These are phyloP conservation scores for Castanopsis chinensis DNA, from an alignment of 306 rosid genomes.

Conservation along the genomic window DNA sequence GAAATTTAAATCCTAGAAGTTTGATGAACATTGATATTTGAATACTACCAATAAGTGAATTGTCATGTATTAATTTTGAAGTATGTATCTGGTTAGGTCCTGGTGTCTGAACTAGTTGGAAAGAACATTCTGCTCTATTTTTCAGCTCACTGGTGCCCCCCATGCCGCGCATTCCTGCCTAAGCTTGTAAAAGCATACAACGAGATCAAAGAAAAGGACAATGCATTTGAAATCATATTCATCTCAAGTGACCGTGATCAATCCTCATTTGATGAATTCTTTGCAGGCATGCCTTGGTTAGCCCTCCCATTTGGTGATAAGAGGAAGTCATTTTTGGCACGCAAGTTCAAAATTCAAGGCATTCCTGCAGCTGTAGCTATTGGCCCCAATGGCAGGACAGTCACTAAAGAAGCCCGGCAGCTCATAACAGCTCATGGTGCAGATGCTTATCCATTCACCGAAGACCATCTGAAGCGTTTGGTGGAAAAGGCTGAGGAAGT, in stretches of 20 bases:
- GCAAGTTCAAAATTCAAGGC: slow-evolving; percentile 38
- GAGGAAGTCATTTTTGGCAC: slow-evolving; percentile 27
- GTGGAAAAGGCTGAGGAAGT: slow-evolving; percentile 24
- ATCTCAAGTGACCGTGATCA: slow-evolving; percentile 42
- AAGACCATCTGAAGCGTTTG: slow-evolving; percentile 32
- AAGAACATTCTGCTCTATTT: slow-evolving; percentile 40
- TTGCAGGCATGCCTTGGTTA: slow-evolving; percentile 45
- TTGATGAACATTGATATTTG: not conserved
- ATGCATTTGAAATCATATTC: slow-evolving; percentile 37
- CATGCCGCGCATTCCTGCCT: slow-evolving; percentile 44
- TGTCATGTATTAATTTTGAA: not conserved
- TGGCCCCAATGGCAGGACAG: slow-evolving; percentile 28
- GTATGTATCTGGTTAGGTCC: slow-evolving; percentile 21
- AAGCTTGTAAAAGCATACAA: slow-evolving; percentile 34
- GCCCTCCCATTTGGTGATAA: slow-evolving; percentile 48
- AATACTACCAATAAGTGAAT: not conserved
- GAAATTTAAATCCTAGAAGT: not conserved
- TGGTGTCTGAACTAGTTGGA: slow-evolving; percentile 39
- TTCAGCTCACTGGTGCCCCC: slow-evolving; percentile 55
- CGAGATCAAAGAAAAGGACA: slow-evolving; percentile 27
- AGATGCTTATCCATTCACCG: slow-evolving; percentile 48
- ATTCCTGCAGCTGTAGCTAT: slow-evolving; percentile 37
- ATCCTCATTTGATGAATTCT: slow-evolving; percentile 28
- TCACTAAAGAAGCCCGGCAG: slow-evolving; percentile 22
- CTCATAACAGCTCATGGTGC: slow-evolving; percentile 37